Conservation (phyloP, 805 yeast genomes). For the Teunomyces tritomae region DNA sequence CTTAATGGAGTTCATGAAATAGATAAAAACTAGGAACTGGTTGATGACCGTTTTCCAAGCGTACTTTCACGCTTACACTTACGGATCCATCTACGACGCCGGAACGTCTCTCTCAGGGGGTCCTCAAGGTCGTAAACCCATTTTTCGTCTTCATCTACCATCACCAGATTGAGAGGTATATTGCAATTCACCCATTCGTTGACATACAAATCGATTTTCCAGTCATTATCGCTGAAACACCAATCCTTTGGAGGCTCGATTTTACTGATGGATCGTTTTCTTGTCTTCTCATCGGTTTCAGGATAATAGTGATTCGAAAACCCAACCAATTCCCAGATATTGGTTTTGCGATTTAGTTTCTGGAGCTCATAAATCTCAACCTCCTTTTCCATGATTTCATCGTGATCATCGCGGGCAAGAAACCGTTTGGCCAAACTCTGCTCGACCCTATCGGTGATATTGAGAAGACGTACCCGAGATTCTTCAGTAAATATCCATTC, state of each 20-base stretch:
- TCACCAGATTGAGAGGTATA: conserved; percentile 49
- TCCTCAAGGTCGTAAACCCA: conserved; percentile 71
- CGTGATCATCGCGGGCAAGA: conserved; percentile 5
- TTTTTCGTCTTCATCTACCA: conserved; percentile 69
- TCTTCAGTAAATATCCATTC: conserved; percentile 59
- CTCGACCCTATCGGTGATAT: conserved; percentile 51
- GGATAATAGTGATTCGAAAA: conserved; percentile 55
- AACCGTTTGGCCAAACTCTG: conserved; percentile 18
- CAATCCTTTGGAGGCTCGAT: conserved; percentile 61
- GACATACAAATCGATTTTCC: conserved; percentile 70
- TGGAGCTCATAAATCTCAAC: conserved; percentile 73
- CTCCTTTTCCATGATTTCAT: conserved; percentile 25
- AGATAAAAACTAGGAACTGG: background rate
- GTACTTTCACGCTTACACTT: conserved; percentile 23
- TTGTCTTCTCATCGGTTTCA: conserved; percentile 2
- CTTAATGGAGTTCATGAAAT: conserved; percentile 38
- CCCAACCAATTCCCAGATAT: conserved; percentile 65
- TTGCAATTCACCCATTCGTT: conserved; percentile 58
- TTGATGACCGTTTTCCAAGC: background rate
- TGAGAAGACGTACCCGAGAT: conserved; percentile 51
- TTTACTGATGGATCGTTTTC: conserved; percentile 24
- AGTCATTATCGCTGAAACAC: conserved; percentile 48
- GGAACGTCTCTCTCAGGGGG: conserved; percentile 28
- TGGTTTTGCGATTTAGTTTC: conserved; percentile 42
- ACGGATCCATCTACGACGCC: conserved; percentile 71